Conservation (phyloP, 768 basidiomycete genomes). For the Tricholoma matsutake region DNA sequence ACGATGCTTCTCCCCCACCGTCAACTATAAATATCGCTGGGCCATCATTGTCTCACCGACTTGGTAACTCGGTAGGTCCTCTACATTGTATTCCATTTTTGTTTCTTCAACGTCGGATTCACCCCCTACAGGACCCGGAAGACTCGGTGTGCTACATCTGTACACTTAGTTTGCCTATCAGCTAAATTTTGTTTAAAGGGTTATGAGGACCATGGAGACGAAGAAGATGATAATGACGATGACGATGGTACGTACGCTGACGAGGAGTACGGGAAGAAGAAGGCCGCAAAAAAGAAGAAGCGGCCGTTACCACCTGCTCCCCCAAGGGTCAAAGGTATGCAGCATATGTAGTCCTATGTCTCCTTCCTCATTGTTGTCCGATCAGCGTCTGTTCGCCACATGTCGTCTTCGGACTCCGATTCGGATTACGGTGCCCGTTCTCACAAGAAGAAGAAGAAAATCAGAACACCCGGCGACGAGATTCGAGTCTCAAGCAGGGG, state of each 20-base stretch:
- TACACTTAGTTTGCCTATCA: constrained; percentile 14
- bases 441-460: constrained; percentile 79
- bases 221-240: constrained; percentile 52
- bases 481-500: constrained; percentile 76
- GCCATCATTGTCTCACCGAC: constrained; percentile 31
- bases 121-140: constrained; percentile 43
- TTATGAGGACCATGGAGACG: constrained; percentile 58
- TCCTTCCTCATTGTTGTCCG: constrained; percentile 16
- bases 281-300: constrained; percentile 67
- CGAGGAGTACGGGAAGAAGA: constrained; percentile 73
- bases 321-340: constrained; percentile 58
- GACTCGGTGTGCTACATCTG: constrained; percentile 51
- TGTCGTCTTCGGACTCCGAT: constrained; percentile 71
- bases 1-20: constrained; percentile 39
- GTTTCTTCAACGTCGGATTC: constrained; percentile 8
- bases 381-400: constrained; percentile 48
- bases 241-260: constrained; percentile 79
- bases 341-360: constrained; percentile 8
- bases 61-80: constrained; percentile 39
- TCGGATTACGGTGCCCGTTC: constrained; percentile 85
- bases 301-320: constrained; percentile 41
- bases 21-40: constrained; percentile 34
- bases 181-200: constrained; percentile 32
- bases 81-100: constrained; percentile 10
- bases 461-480: constrained; percentile 58